phyloP scores from a whole-genome alignment of 176 grass and related monocot species.

The Ensete ventricosum region DNA sequence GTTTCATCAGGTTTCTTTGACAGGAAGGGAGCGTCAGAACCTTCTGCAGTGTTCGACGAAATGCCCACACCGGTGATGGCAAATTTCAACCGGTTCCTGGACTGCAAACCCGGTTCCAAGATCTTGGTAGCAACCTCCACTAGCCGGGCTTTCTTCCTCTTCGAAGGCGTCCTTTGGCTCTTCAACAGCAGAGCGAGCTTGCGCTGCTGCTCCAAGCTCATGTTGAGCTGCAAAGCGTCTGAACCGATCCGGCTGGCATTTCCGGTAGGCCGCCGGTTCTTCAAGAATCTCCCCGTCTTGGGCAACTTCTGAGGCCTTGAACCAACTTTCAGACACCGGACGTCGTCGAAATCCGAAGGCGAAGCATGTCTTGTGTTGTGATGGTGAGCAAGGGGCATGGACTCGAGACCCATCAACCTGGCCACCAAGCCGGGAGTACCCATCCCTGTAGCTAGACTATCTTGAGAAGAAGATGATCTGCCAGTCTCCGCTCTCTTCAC shows the following conservation, averaged over 20 bases:
- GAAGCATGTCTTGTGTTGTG: not conserved
- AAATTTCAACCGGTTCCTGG: not conserved
- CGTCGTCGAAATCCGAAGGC: not conserved
- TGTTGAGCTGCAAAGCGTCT: slow-evolving; percentile 6
- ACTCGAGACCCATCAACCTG: slow-evolving; percentile 71
- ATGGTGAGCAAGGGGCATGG: slow-evolving; percentile 28
- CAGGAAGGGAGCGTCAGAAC: too few relatives aligned
- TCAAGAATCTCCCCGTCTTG: not conserved
- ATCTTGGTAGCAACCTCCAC: slow-evolving; percentile 57
- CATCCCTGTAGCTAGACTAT: not conserved
- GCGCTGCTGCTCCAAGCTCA: slow-evolving; percentile 25
- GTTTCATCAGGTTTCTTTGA: too few relatives aligned
- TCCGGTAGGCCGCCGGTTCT: not conserved
- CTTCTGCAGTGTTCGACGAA: too few relatives aligned
- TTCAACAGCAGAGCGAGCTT: slow-evolving; percentile 37
- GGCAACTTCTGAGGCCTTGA: not conserved
- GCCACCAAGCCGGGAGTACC: slow-evolving; percentile 46
- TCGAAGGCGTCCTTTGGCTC: slow-evolving; percentile 51
- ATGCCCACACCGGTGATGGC: too few relatives aligned
- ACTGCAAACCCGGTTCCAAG: slow-evolving; percentile 55
- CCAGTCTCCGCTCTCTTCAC: not conserved
- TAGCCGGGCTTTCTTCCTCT: slow-evolving; percentile 46
- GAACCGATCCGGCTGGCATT: slow-evolving; percentile 1
- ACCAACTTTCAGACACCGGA: not conserved
- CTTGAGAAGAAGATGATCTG: not conserved